Percentiles rank a stretch among this genome's conserved stretches.
phyloP scores from a whole-genome alignment of 2,329 filamentous ascomycete species.

The Botrytis fabae region DNA sequence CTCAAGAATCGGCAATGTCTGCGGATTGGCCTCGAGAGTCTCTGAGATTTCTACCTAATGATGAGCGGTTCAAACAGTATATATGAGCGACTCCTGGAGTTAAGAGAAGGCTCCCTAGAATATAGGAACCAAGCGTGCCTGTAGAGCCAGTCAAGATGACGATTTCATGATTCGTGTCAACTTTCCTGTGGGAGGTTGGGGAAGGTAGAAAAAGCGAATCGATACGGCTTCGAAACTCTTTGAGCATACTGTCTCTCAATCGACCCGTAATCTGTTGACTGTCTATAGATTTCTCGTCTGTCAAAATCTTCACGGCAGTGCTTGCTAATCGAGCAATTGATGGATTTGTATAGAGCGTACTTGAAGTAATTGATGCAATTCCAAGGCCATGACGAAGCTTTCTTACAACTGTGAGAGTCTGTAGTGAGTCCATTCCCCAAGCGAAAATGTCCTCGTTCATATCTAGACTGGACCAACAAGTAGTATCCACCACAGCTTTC shows the following conservation, averaged over 20 bases:
- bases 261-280: background rate
- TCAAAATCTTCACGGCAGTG: background rate
- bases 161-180: background rate
- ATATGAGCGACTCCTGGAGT: background rate
- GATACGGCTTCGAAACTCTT: background rate
- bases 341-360: background rate
- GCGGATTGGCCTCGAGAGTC: background rate
- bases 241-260: background rate
- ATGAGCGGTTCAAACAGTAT: slow-evolving; percentile 5
- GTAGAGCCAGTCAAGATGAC: background rate
- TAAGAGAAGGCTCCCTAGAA: background rate
- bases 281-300: background rate
- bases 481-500: no score
- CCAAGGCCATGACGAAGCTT: background rate
- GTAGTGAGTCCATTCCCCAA: background rate
- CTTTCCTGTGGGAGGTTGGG: background rate
- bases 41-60: background rate
- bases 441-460: background rate
- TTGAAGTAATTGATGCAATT: background rate
- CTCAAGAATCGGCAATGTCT: slow-evolving; percentile 9
- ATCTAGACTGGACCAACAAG: background rate
- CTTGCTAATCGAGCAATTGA: background rate
- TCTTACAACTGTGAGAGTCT: background rate
- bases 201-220: background rate
- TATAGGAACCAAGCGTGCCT: background rate